Base-by-base conservation (phyloP, 495 filamentous ascomycete species). In the Physcia stellaris region DNA sequence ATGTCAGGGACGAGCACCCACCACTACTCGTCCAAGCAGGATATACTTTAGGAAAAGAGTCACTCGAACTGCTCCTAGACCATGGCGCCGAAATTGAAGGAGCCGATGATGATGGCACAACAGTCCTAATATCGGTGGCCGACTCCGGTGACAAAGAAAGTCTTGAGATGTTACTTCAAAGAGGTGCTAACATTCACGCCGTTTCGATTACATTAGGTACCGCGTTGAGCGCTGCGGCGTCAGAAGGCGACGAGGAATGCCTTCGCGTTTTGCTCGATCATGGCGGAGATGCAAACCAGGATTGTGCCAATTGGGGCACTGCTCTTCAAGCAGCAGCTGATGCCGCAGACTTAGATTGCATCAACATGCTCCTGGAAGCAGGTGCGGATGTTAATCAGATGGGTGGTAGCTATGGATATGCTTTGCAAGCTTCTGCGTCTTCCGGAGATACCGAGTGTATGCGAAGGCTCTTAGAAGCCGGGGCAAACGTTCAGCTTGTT, bases 51-150 rank as follows among this genome's bases (percentile, higher is more conserved):
- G 23, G 27, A 1, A 40, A 45, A 18, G 59, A 63, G 32, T 59
- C 65, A 24, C 20, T 43, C 16, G 53, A 62, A 42, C 43, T 67
- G 47, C 51, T 71, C 12, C 40, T 71, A 15, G 51, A 55, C 5
- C 52, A 61, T 31, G 67, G 67, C 32, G 67, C 65, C 5, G 61
- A 71, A 11, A 28, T 43, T 11, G 41, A 43, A 18, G 20, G 12
- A 12, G 23, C 26, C n/a, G 35, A 38, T 31, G 21, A 38, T 27
- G 16, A 33, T 15, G 37, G 28, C 24, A 40, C 26, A 4, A 45
- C 37, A 11, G 35, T 27, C 11, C 24, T 45, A 15, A 40, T 39
- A 10, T 15, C 42, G 3, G 37, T 22, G 18, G 41, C 41, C 1
- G 24, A 28, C 21, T 29, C 37, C 13, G 27, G 27, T 10, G 42